Conservation (phyloP, 805 yeast species). For the Cyberlindnera xishuangbannaensis region DNA sequence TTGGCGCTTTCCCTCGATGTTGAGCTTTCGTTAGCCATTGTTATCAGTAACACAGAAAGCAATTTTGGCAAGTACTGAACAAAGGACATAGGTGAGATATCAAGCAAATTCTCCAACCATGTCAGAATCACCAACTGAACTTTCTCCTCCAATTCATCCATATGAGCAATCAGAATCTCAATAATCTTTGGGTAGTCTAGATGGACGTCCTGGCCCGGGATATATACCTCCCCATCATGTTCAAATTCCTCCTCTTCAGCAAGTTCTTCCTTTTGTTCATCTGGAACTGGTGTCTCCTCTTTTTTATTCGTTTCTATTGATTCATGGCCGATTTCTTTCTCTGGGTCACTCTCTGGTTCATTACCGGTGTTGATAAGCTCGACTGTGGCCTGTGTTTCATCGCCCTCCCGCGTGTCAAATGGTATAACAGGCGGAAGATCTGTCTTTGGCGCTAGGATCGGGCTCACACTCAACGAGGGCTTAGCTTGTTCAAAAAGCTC, state of each 20-base stretch:
- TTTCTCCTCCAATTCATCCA: conserved; percentile 63
- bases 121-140: conserved; percentile 73
- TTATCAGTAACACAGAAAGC: conserved; percentile 58
- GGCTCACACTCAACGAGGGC: no score
- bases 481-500: no score
- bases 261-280: conserved; percentile 22
- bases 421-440: no score
- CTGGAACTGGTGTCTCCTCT: no score
- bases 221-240: conserved; percentile 49
- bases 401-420: no score
- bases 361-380: no score
- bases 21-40: conserved; percentile 44
- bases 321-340: not conserved
- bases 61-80: conserved; percentile 70
- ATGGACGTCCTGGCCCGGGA: conserved; percentile 76
- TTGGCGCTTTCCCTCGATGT: conserved; percentile 49
- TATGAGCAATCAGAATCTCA: conserved; percentile 72
- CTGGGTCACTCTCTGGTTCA: conserved; percentile 1
- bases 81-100: conserved; percentile 70
- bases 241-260: conserved; percentile 14
- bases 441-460: no score
- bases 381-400: no score
- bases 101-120: conserved; percentile 75
- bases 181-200: conserved; percentile 77
- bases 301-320: no score